Percentiles rank a stretch among this genome's conserved stretches.
These are phyloP conservation scores for Pleurotus citrinopileatus DNA, from an alignment of 768 basidiomycete species.

Conservation along the genomic window DNA sequence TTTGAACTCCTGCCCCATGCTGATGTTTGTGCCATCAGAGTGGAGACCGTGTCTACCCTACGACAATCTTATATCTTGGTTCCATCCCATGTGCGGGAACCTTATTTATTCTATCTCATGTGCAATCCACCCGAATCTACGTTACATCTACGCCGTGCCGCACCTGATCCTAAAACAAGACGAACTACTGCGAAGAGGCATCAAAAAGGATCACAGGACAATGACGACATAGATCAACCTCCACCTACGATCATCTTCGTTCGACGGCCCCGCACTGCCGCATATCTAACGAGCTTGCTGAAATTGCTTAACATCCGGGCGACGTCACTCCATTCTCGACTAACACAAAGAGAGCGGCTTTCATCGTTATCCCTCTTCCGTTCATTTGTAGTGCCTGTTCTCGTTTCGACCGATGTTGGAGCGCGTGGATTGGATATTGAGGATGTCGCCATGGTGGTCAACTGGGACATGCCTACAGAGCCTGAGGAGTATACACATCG, in stretches of 20 bases:
- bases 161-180: slow-evolving; percentile 44
- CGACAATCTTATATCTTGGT: slow-evolving; percentile 90
- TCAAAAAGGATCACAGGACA: slow-evolving; percentile 32
- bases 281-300: slow-evolving; percentile 80
- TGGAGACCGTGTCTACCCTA: slow-evolving; percentile 86
- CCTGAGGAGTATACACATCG: slow-evolving; percentile 96
- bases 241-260: slow-evolving; percentile 98
- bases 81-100: slow-evolving; percentile 92
- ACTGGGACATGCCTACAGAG: slow-evolving; percentile 92
- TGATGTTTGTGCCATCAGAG: slow-evolving; percentile 38
- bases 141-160: slow-evolving; percentile 58
- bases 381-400: slow-evolving; percentile 81
- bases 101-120: slow-evolving; percentile 87
- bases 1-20: neutral
- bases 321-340: slow-evolving; percentile 88
- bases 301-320: slow-evolving; percentile 79
- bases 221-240: slow-evolving; percentile 63
- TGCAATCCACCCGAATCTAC: slow-evolving; percentile 86
- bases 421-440: slow-evolving; percentile 95
- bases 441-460: slow-evolving; percentile 93
- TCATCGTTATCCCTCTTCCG: slow-evolving; percentile 84
- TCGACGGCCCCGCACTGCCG: slow-evolving; percentile 79
- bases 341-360: slow-evolving; percentile 89
- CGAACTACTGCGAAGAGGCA: slow-evolving; percentile 29
- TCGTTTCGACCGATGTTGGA: slow-evolving; percentile 94